phyloP scores from a whole-genome alignment of 768 basidiomycete genomes.

The Termitomyces sp. region DNA sequence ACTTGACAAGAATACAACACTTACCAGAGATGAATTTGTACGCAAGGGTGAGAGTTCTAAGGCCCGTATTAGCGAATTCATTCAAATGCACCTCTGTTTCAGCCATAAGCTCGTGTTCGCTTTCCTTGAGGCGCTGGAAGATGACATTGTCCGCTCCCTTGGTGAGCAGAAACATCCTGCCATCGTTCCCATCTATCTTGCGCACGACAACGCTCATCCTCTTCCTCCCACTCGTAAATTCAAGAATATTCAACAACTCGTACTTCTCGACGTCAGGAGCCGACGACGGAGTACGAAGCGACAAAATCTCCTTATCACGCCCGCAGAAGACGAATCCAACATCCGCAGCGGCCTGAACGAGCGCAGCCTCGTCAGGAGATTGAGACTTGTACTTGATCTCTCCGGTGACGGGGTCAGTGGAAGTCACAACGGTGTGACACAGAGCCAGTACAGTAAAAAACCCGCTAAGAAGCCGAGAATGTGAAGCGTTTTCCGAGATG shows the following conservation, averaged over 20 bases:
- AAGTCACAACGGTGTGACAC: slow-evolving; percentile 90
- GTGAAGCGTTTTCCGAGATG: slow-evolving; percentile 41
- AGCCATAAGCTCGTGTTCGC: slow-evolving; percentile 57
- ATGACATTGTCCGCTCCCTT: slow-evolving; percentile 98
- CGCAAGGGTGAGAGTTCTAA: slow-evolving; percentile 89
- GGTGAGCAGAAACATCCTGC: slow-evolving; percentile 61
- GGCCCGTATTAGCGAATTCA: slow-evolving; percentile 78
- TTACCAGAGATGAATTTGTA: slow-evolving; percentile 74
- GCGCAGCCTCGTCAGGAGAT: slow-evolving; percentile 94
- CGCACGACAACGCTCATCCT: slow-evolving; percentile 91
- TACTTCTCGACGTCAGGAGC: slow-evolving; percentile 59
- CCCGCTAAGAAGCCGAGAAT: slow-evolving; percentile 66
- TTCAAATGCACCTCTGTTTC: slow-evolving; percentile 79
- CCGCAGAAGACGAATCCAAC: slow-evolving; percentile 91
- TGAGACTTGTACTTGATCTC: slow-evolving; percentile 91
- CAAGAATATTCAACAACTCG: slow-evolving; percentile 86
- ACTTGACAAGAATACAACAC: slow-evolving; percentile 12
- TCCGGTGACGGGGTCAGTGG: slow-evolving; percentile 60
- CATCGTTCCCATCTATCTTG: slow-evolving; percentile 56
- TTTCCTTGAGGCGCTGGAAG: slow-evolving; percentile 76
- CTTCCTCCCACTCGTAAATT: slow-evolving; percentile 90
- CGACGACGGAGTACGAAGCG: slow-evolving; percentile 71
- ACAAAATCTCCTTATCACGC: slow-evolving; percentile 72
- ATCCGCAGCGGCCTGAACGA: slow-evolving; percentile 95
- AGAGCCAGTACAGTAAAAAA: slow-evolving; percentile 90